phyloP scores from a whole-genome alignment of 2,329 filamentous ascomycete species.

The Diaporthe vexans region DNA sequence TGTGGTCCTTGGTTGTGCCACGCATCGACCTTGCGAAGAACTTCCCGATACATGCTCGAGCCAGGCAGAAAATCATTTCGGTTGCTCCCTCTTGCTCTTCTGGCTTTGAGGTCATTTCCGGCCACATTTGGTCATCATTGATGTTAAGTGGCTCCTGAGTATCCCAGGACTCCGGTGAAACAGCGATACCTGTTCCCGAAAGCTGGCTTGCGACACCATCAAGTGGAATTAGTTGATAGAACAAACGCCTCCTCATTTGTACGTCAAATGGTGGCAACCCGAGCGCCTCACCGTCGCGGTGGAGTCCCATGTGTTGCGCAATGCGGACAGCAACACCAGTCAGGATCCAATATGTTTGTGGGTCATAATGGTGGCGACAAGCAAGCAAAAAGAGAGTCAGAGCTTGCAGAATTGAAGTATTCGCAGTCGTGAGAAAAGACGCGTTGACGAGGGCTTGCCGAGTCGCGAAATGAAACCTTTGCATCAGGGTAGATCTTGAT shows the following conservation, averaged over 20 bases:
- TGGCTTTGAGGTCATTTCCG: slow-evolving; percentile 53
- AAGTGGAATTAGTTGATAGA: slow-evolving; percentile 66
- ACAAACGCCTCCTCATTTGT: slow-evolving; percentile 64
- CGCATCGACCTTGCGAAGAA: slow-evolving; percentile 49
- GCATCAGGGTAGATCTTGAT: slow-evolving; percentile 52
- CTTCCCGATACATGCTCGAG: slow-evolving; percentile 56
- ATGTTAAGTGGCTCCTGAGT: slow-evolving; percentile 53
- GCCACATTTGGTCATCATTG: slow-evolving; percentile 55
- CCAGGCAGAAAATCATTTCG: slow-evolving; percentile 54
- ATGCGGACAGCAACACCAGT: slow-evolving; percentile 66
- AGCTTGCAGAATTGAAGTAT: slow-evolving; percentile 67
- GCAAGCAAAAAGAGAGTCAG: slow-evolving; percentile 60
- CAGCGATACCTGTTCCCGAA: slow-evolving; percentile 45
- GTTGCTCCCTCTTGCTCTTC: slow-evolving; percentile 48
- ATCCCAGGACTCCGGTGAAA: slow-evolving; percentile 47
- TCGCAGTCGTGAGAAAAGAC: slow-evolving; percentile 64
- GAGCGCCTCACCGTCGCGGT: slow-evolving; percentile 58
- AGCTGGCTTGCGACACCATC: slow-evolving; percentile 47
- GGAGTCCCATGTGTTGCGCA: slow-evolving; percentile 66
- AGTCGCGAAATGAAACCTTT: slow-evolving; percentile 56
- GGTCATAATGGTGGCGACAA: slow-evolving; percentile 49
- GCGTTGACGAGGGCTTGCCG: slow-evolving; percentile 65
- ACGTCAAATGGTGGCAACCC: slow-evolving; percentile 59
- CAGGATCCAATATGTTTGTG: slow-evolving; percentile 65
- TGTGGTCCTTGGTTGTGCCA: slow-evolving; percentile 41